Evolutionary conservation across 1,139 yeast species (phyloP).

Genomic region (Lodderomyces metapsilosis): DNA sequence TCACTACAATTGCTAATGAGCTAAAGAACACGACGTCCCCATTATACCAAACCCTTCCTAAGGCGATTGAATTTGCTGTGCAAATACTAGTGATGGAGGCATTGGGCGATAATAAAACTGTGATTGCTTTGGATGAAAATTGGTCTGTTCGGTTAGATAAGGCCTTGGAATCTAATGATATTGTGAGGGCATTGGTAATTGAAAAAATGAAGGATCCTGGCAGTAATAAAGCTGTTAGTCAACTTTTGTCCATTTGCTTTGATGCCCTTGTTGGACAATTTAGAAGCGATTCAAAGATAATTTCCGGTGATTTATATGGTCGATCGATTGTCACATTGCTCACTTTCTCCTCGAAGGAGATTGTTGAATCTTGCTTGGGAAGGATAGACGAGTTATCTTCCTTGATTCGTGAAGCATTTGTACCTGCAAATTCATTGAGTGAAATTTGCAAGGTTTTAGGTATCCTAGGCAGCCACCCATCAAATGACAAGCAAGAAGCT

Average conservation of each 20-base stretch:
- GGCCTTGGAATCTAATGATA: slow-evolving; percentile 61
- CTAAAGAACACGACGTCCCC: slow-evolving; percentile 21
- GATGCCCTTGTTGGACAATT: slow-evolving; percentile 29
- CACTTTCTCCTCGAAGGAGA: slow-evolving; percentile 33
- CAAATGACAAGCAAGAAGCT: slow-evolving; percentile 9
- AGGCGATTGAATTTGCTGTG: slow-evolving; percentile 47
- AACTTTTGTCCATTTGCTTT: slow-evolving; percentile 23
- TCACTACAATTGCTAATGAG: slow-evolving; percentile 24
- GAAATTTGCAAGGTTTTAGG: slow-evolving; percentile 53
- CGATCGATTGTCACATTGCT: slow-evolving; percentile 26
- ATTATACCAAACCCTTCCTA: slow-evolving; percentile 31
- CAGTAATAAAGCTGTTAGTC: slow-evolving; percentile 17
- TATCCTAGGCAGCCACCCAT: slow-evolving; percentile 52
- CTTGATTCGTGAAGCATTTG: slow-evolving; percentile 16
- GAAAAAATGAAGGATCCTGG: slow-evolving; percentile 21
- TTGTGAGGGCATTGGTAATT: slow-evolving; percentile 42
- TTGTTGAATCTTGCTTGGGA: slow-evolving; percentile 24
- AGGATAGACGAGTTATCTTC: slow-evolving; percentile 21
- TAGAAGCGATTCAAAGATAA: slow-evolving; percentile 8
- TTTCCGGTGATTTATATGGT: slow-evolving; percentile 11
- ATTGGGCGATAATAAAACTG: slow-evolving; percentile 48
- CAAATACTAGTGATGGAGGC: slow-evolving; percentile 69
- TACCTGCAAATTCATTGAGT: slow-evolving; percentile 33
- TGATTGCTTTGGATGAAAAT: slow-evolving; percentile 65
- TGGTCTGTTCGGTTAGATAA: slow-evolving; percentile 76